phyloP scores from a whole-genome alignment of 805 yeast species.

The Metschnikowia cerradonensis region DNA sequence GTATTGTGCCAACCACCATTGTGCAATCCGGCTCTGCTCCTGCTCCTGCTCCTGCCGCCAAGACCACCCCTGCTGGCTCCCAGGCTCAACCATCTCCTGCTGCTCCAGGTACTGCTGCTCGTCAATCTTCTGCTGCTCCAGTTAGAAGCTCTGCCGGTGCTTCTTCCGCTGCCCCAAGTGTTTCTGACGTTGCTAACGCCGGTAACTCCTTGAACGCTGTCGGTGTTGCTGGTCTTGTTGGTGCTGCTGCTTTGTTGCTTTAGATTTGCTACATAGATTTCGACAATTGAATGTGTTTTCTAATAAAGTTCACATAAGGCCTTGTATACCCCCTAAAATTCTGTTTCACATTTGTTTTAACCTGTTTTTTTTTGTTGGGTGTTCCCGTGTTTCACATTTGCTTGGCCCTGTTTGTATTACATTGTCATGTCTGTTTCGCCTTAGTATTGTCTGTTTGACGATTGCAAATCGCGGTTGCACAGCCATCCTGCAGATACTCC shows the following conservation, averaged over 20 bases:
- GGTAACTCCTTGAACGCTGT: neutral
- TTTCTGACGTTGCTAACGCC: slow-evolving; percentile 23
- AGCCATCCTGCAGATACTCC: neutral
- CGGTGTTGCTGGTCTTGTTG: slow-evolving; percentile 13
- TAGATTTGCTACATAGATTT: neutral
- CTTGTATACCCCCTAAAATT: too few relatives aligned
- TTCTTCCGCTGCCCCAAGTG: slow-evolving; percentile 23
- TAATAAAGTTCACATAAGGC: too few relatives aligned
- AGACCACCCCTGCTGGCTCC: neutral
- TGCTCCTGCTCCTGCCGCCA: slow-evolving; percentile 13
- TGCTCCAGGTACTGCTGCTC: slow-evolving; percentile 1
- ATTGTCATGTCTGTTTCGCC: too few relatives aligned
- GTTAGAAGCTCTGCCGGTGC: slow-evolving; percentile 29
- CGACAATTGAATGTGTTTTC: too few relatives aligned
- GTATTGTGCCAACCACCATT: slow-evolving; percentile 22
- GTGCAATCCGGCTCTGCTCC: neutral
- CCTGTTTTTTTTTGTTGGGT: too few relatives aligned
- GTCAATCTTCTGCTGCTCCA: neutral
- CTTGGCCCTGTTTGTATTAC: too few relatives aligned
- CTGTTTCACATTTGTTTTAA: neutral
- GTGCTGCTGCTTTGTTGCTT: slow-evolving; percentile 11
- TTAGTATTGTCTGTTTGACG: neutral
- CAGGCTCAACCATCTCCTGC: neutral
- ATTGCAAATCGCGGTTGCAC: neutral
- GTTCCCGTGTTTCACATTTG: too few relatives aligned